A percentile compares a stretch with the other conserved stretches of the same genome.
These are phyloP conservation scores for Daldinia vernicosa DNA, from an alignment of 495 filamentous ascomycete species.

Conservation along the genomic window DNA sequence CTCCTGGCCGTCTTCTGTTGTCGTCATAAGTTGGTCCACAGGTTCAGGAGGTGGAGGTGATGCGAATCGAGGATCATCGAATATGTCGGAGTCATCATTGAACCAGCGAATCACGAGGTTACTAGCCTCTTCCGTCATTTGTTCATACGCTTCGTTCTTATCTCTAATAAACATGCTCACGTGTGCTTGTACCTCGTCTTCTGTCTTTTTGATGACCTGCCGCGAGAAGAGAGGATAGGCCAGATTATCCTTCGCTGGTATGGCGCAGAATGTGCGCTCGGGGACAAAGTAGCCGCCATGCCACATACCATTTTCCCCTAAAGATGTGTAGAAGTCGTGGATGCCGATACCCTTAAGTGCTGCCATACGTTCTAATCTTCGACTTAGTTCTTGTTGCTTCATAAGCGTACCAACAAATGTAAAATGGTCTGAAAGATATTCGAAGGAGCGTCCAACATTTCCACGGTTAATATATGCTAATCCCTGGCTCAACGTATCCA, in stretches of 20 bases:
- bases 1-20: conserved; percentile 51
- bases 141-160: conserved; percentile 79
- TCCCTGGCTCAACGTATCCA: conserved; percentile 59
- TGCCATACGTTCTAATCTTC: conserved; percentile 53
- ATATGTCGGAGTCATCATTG: conserved; percentile 52
- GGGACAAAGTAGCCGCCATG: conserved; percentile 64
- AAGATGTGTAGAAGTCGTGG: conserved; percentile 49
- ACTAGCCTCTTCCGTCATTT: conserved; percentile 71
- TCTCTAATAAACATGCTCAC: conserved; percentile 81
- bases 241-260: conserved; percentile 51
- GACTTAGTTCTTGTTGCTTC: conserved; percentile 53
- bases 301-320: conserved; percentile 63
- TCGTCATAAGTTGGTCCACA: conserved; percentile 44
- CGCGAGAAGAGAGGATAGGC: conserved; percentile 61
- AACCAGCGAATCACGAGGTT: conserved; percentile 65
- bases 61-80: conserved; percentile 54
- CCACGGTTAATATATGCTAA: conserved; percentile 60
- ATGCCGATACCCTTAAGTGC: conserved; percentile 52
- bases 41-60: conserved; percentile 39
- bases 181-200: conserved; percentile 86
- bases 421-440: conserved; percentile 58
- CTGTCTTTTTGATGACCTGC: conserved; percentile 73
- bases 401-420: conserved; percentile 58
- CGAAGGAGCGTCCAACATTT: conserved; percentile 57
- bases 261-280: conserved; percentile 61